phyloP scores from a whole-genome alignment of 768 basidiomycete species.

The Lactarius sp. region DNA sequence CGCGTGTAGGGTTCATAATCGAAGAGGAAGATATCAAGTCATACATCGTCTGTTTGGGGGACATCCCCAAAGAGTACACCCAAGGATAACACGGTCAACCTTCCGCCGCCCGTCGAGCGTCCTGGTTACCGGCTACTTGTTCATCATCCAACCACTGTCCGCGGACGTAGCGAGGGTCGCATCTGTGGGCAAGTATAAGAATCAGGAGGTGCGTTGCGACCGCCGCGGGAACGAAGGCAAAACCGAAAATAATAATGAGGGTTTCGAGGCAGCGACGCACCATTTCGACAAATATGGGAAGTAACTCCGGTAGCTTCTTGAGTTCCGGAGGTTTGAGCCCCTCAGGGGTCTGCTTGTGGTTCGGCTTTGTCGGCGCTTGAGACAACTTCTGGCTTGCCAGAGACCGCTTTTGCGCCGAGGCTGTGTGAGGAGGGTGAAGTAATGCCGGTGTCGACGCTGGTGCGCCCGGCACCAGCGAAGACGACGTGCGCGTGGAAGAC shows the following conservation, averaged over 20 bases:
- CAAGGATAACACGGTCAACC: neutral
- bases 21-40: slow-evolving; percentile 7
- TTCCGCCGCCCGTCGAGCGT: neutral
- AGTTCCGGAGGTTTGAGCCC: slow-evolving; percentile 71
- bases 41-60: neutral
- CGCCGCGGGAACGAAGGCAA: neutral
- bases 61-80: neutral
- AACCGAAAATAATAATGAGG: neutral
- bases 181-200: slow-evolving; percentile 8
- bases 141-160: neutral
- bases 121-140: neutral
- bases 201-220: neutral
- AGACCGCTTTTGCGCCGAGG: slow-evolving; percentile 12
- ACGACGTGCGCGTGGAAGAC: neutral
- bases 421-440: neutral
- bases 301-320: slow-evolving; percentile 67
- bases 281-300: slow-evolving; percentile 91
- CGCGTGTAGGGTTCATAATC: slow-evolving; percentile 14
- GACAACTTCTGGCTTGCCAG: neutral
- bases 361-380: slow-evolving; percentile 32
- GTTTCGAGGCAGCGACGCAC: slow-evolving; percentile 41
- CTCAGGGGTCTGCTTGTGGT: slow-evolving; percentile 34
- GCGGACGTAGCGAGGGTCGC: slow-evolving; percentile 19
- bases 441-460: neutral
- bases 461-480: neutral